Base-by-base conservation (phyloP, 78 protist genomes). In the Planoprotostelium fungivorum region DNA sequence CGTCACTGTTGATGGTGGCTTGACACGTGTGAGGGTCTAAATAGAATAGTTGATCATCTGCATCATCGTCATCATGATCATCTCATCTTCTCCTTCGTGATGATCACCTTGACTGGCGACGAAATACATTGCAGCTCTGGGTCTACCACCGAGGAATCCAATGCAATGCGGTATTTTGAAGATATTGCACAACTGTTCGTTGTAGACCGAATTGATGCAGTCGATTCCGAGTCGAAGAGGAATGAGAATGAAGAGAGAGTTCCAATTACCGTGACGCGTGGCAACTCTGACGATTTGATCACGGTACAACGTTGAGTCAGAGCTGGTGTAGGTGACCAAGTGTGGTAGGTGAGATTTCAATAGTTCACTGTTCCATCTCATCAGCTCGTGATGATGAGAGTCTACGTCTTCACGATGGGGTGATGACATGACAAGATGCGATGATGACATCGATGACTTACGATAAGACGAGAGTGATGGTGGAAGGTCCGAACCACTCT, bases 81-180 rank as follows among this genome's bases (percentile, higher is more conserved):
- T n/a, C n/a, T n/a, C n/a, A n/a, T n/a, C n/a, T n/a, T n/a, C n/a
- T n/a, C n/a, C n/a, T n/a, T n/a, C n/a, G n/a, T n/a, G n/a, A n/a
- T n/a, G n/a, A n/a, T n/a, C n/a, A 51, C 73, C 96, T 94, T 96
- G 97, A 28, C 89, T 51, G 10, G 95, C 97, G 0, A 96, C 88
- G 89, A 96, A 96, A 86, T 96, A 96, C 29, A 95, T 86, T 0
- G 95, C 88, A 1, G 93, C 90, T 92, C 93, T 91, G 73, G 97
- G 97, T 73, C 87, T 96, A 5, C 97, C 97, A 38, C 97, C 97
- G 34, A 96, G 91, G 63, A 96, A 91, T 51, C 97, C 97, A 0
- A 96, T 35, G 73, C 63, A 84, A 37, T 92, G 94, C 31, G 94
- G 94, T 37, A 92, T 90, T 16, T 36, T 38, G 34, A 84, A 92